Evolutionary conservation across 306 rosid genomes (phyloP), one percentile per base, ranked within the genome.

Genomic region (Inga leiocalycina): DNA sequence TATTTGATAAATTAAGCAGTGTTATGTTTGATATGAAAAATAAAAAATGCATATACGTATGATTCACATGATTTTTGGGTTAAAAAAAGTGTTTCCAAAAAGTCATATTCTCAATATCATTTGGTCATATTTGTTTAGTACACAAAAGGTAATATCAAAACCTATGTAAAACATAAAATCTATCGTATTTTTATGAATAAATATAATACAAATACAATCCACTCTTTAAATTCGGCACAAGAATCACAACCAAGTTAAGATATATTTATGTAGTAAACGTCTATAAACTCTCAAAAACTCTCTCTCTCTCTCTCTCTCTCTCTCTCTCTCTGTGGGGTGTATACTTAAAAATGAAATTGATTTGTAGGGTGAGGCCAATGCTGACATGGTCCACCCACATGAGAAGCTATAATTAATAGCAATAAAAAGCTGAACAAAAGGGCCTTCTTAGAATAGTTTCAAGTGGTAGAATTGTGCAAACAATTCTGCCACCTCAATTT

Each of bases 351-450:
- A 64, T 13, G 9, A 64, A 30, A 27, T 27, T 64, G 8, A 64
- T 30, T 64, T 64, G 9, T 13, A 64, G 17, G 20, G 20, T 10
- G 13, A 30, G 70, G 70, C 13, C 70, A 30, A 66, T 66, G 46
- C 7, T 62, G 73, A 73, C 67, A n/a, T 57, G 85, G 83, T 34
- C 75, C 85, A 84, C 86, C 81, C 87, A 72, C 81, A 76, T 66
- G 81, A 73, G 73, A 84, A 41, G 30, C 75, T 44, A 78, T 66
- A 15, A 77, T 85, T 56, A 77, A 46, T 48, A 20, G 52, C 66
- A 30, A 82, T 54, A 64, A 51, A 83, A 66, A 77, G 43, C 44
- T 41, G 14, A 49, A 56, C 78, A 78, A 54, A 34, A 57, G 64
- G 65, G 70, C 44, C 56, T 77, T 5, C 68, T 65, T 2, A 0